Conservation (phyloP, 352 stramenopile genomes). For the Pythium utonaiense region DNA sequence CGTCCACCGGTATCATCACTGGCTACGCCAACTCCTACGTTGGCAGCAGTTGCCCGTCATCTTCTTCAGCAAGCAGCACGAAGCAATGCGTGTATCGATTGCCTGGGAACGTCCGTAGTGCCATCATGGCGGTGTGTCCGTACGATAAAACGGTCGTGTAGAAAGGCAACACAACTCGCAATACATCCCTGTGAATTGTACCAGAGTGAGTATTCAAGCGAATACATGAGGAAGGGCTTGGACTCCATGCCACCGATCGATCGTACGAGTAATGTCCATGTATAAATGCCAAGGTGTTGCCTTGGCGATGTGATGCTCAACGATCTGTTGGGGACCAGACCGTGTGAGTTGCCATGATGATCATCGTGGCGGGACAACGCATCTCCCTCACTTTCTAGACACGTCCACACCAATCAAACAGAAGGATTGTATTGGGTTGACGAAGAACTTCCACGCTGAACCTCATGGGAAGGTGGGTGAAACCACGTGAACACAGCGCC, state of each 20-base stretch:
- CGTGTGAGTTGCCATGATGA: too few relatives aligned
- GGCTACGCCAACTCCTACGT: conserved; percentile 60
- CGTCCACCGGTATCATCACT: conserved; percentile 30
- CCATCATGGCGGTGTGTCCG: conserved; percentile 18
- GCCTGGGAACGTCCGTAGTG: conserved; percentile 32
- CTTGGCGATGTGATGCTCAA: too few relatives aligned
- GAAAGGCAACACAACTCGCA: background rate
- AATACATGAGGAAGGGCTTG: too few relatives aligned
- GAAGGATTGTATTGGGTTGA: background rate
- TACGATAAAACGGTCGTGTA: conserved; percentile 24
- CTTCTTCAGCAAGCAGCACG: conserved; percentile 21
- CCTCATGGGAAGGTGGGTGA: background rate
- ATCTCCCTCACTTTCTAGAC: background rate
- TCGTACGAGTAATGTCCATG: too few relatives aligned
- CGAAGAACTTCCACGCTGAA: background rate
- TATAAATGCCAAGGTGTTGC: too few relatives aligned
- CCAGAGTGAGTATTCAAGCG: too few relatives aligned
- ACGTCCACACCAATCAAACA: background rate
- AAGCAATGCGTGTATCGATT: conserved; percentile 44
- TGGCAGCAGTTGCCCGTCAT: conserved; percentile 47
- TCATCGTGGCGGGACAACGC: background rate
- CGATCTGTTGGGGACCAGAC: too few relatives aligned
- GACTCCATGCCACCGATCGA: too few relatives aligned
- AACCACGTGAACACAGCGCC: background rate
- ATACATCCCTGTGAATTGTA: too few relatives aligned